phyloP scores from a whole-genome alignment of 1,139 yeast species.

The Geotrichum citri-aurantii region DNA sequence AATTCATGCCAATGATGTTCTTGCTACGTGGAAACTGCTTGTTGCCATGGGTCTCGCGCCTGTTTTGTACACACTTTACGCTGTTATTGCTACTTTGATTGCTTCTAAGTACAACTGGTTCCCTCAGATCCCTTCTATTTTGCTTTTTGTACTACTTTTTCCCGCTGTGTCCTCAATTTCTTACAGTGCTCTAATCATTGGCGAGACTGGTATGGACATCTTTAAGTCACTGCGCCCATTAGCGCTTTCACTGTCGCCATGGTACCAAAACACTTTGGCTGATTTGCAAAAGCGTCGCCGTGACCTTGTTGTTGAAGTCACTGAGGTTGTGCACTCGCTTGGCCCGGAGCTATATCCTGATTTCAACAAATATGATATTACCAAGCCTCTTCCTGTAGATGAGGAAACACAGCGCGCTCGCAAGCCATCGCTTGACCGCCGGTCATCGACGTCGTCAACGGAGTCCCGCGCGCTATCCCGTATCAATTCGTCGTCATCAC shows the following conservation, averaged over 20 bases:
- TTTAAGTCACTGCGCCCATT: constrained; percentile 79
- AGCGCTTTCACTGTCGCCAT: constrained; percentile 56
- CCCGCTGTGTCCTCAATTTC: constrained; percentile 63
- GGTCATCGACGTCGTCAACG: constrained; percentile 21
- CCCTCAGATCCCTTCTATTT: constrained; percentile 20
- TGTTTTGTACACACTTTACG: constrained; percentile 70
- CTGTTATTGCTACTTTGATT: constrained; percentile 54
- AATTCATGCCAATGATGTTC: constrained; percentile 83
- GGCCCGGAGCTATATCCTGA: constrained; percentile 82
- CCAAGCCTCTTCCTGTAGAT: constrained; percentile 35
- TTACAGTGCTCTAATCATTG: constrained; percentile 80
- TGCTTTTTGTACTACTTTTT: constrained; percentile 47
- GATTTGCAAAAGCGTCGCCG: constrained; percentile 52
- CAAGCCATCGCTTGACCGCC: background rate
- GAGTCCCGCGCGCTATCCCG: constrained; percentile 50
- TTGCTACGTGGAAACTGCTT: constrained; percentile 93
- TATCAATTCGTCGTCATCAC: constrained; percentile 48
- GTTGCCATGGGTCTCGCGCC: constrained; percentile 90
- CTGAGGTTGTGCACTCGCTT: constrained; percentile 59
- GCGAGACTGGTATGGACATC: constrained; percentile 89
- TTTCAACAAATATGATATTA: constrained; percentile 45
- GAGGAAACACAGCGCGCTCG: background rate
- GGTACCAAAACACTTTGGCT: constrained; percentile 46
- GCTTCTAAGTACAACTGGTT: constrained; percentile 24
- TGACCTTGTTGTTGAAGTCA: constrained; percentile 53